Evolutionary conservation across 2,329 filamentous ascomycete genomes (phyloP).

Genomic region (Clarireedia paspali): DNA sequence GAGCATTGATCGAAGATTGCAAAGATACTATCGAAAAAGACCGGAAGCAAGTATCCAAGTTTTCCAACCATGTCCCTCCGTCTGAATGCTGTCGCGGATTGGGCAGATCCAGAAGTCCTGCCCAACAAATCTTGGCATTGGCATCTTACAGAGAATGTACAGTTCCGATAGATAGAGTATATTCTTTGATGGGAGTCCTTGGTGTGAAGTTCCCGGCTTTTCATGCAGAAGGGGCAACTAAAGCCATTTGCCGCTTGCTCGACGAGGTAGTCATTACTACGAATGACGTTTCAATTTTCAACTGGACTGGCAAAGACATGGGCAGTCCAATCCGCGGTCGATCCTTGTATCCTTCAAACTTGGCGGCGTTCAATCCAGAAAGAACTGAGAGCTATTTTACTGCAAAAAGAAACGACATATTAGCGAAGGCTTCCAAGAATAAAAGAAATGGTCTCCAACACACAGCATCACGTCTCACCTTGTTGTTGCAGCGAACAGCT

Average conservation of each 20-base stretch:
- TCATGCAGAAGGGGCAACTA: slow-evolving; percentile 27
- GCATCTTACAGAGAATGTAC: slow-evolving; percentile 24
- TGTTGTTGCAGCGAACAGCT: slow-evolving; percentile 22
- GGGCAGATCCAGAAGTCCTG: slow-evolving; percentile 20
- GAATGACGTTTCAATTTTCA: slow-evolving; percentile 31
- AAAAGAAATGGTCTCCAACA: slow-evolving; percentile 23
- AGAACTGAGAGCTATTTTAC: slow-evolving; percentile 11
- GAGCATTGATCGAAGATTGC: slow-evolving; percentile 6
- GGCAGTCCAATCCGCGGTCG: slow-evolving; percentile 29
- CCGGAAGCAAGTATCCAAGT: slow-evolving; percentile 3
- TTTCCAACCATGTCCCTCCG: slow-evolving; percentile 4
- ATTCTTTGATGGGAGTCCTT: slow-evolving; percentile 30
- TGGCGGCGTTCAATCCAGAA: slow-evolving; percentile 22
- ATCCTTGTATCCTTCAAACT: slow-evolving; percentile 29
- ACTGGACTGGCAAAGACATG: slow-evolving; percentile 29
- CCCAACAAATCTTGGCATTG: slow-evolving; percentile 24
- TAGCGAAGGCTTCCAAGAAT: slow-evolving; percentile 18
- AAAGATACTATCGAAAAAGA: slow-evolving; percentile 1
- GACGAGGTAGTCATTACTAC: slow-evolving; percentile 27
- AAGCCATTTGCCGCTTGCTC: slow-evolving; percentile 27
- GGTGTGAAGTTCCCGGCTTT: slow-evolving; percentile 29
- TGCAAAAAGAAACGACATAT: slow-evolving; percentile 20
- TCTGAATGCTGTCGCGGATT: slow-evolving; percentile 10
- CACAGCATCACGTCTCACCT: slow-evolving; percentile 22
- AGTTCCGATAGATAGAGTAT: slow-evolving; percentile 26